phyloP scores from a whole-genome alignment of 2,329 filamentous ascomycete genomes.

The Cladosporium colombiae region DNA sequence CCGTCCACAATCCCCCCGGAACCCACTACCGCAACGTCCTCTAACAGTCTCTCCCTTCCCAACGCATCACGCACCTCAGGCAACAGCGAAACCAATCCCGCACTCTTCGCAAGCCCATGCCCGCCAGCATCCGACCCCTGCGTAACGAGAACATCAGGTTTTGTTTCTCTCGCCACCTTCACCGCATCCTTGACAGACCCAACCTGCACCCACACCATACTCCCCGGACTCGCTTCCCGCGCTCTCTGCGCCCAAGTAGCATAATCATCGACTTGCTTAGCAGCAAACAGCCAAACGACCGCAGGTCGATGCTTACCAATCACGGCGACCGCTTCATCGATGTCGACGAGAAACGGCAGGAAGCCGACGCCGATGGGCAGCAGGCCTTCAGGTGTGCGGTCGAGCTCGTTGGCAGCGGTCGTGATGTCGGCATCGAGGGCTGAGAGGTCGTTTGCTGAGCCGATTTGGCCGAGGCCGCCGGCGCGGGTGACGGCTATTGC shows the following conservation, averaged over 20 bases:
- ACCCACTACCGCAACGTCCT: slow-evolving; percentile 44
- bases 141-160: slow-evolving; percentile 60
- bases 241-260: slow-evolving; percentile 36
- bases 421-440: slow-evolving; percentile 29
- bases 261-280: slow-evolving; percentile 45
- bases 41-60: slow-evolving; percentile 31
- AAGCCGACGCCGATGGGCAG: slow-evolving; percentile 64
- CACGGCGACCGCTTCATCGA: slow-evolving; percentile 52
- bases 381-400: slow-evolving; percentile 29
- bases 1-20: slow-evolving; percentile 63
- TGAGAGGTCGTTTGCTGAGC: slow-evolving; percentile 44
- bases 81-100: slow-evolving; percentile 57
- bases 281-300: slow-evolving; percentile 69
- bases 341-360: slow-evolving; percentile 50
- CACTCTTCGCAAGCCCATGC: slow-evolving; percentile 58
- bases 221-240: slow-evolving; percentile 40
- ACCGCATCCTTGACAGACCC: slow-evolving; percentile 60
- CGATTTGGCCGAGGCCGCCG: slow-evolving; percentile 50
- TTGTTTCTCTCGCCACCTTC: slow-evolving; percentile 46
- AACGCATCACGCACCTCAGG: slow-evolving; percentile 56
- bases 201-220: slow-evolving; percentile 60
- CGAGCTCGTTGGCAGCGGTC: slow-evolving; percentile 30
- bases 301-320: slow-evolving; percentile 52
- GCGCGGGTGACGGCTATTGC: slow-evolving; percentile 61
- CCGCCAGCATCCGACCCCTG: slow-evolving; percentile 67